Evolutionary conservation across 768 basidiomycete species (phyloP).

Genomic region (Gyrodon lividus): DNA sequence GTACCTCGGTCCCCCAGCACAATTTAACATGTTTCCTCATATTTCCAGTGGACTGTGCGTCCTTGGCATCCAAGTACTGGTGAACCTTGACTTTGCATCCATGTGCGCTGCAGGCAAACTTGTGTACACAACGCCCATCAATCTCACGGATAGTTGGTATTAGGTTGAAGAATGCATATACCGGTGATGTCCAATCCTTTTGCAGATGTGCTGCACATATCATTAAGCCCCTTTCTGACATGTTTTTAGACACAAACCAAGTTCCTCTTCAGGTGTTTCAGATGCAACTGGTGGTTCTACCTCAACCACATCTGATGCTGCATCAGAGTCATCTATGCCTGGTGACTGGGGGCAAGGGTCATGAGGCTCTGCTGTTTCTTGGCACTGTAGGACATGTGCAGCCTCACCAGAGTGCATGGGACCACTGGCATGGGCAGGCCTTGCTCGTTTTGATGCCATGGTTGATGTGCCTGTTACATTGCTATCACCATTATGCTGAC

Average conservation of each 20-base stretch:
- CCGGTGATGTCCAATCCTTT: conserved; percentile 25
- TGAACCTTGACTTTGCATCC: conserved; percentile 9
- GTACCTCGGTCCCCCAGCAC: too few relatives aligned
- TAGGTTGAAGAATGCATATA: conserved; percentile 30
- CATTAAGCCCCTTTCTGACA: background rate
- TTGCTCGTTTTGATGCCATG: too few relatives aligned
- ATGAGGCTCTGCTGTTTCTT: background rate
- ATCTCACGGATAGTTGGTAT: conserved; percentile 15
- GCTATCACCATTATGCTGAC: background rate
- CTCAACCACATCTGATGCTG: background rate
- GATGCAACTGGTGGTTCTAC: background rate
- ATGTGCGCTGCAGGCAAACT: conserved; percentile 22
- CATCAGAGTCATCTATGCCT: too few relatives aligned
- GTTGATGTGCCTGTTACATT: background rate
- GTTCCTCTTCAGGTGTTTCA: background rate
- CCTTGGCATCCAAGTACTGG: too few relatives aligned
- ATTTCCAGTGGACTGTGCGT: too few relatives aligned
- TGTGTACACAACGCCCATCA: conserved; percentile 16
- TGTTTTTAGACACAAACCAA: background rate
- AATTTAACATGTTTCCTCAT: too few relatives aligned
- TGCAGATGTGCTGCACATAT: conserved; percentile 11
- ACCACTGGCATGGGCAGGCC: too few relatives aligned
- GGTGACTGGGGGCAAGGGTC: background rate
- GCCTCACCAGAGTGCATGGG: background rate
- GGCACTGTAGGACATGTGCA: background rate